phyloP scores from a whole-genome alignment of 805 yeast species.

The Candida coleopterorum region DNA sequence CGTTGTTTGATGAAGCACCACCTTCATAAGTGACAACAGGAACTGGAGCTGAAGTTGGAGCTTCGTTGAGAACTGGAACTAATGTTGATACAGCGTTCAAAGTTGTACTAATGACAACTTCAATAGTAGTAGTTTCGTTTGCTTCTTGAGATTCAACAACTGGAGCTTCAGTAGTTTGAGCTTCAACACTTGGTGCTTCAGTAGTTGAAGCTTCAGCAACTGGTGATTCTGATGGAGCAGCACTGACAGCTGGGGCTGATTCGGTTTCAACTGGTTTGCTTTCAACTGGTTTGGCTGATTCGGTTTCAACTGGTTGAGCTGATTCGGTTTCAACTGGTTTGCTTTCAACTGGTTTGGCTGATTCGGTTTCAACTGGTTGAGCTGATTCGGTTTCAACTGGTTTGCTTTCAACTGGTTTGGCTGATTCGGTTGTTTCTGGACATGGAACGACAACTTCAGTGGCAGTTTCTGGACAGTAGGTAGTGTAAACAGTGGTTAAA shows the following conservation, averaged over 20 bases:
- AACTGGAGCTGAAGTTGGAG: neutral
- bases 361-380: neutral
- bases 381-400: neutral
- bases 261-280: neutral
- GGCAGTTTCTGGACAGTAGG: slow-evolving; percentile 18
- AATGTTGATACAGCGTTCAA: slow-evolving; percentile 1
- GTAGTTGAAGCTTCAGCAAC: slow-evolving; percentile 2
- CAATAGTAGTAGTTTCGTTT: slow-evolving; percentile 1
- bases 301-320: neutral
- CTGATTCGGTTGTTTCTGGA: neutral
- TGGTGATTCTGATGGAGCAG: slow-evolving; percentile 1
- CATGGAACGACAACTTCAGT: slow-evolving; percentile 4
- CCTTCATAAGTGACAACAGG: slow-evolving; percentile 8
- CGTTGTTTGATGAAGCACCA: slow-evolving; percentile 5
- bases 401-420: slow-evolving; percentile 1
- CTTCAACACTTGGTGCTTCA: slow-evolving; percentile 4
- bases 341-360: neutral
- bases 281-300: slow-evolving; percentile 1
- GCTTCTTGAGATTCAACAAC: slow-evolving; percentile 6
- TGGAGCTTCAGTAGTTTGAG: slow-evolving; percentile 3
- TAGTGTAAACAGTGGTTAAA: slow-evolving; percentile 19
- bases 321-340: slow-evolving; percentile 1
- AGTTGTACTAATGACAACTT: slow-evolving; percentile 6
- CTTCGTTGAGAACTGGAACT: neutral
- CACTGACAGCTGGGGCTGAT: slow-evolving; percentile 1